Evolutionary conservation across 305 asterid species (phyloP).

Genomic region (Fraxinus platypoda): DNA sequence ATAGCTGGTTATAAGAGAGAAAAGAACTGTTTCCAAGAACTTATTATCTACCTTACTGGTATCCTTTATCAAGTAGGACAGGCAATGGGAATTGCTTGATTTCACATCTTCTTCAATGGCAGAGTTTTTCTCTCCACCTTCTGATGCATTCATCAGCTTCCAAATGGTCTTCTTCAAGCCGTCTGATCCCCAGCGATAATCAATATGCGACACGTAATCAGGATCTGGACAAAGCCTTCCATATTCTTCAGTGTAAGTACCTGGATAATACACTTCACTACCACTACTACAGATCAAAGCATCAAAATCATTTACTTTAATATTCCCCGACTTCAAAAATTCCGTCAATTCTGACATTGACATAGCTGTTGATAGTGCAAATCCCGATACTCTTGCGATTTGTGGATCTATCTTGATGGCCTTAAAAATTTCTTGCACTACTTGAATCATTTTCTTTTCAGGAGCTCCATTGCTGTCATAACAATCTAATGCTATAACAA

Average conservation of each 20-base stretch:
- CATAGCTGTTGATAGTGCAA: constrained; percentile 80
- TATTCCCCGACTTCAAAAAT: constrained; percentile 52
- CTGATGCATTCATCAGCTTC: constrained; percentile 63
- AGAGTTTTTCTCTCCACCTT: constrained; percentile 35
- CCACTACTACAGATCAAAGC: constrained; percentile 89
- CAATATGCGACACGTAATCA: constrained; percentile 72
- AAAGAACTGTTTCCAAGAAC: not conserved
- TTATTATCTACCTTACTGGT: constrained; percentile 42
- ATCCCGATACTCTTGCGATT: constrained; percentile 53
- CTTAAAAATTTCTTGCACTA: constrained; percentile 53
- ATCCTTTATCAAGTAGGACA: constrained; percentile 72
- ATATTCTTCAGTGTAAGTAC: constrained; percentile 45
- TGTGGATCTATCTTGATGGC: constrained; percentile 60
- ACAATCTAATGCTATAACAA: constrained; percentile 76
- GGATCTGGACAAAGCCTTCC: constrained; percentile 62
- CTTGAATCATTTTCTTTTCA: constrained; percentile 51
- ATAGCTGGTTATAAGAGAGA: not conserved
- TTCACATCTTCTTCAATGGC: constrained; percentile 54
- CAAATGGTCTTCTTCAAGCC: constrained; percentile 76
- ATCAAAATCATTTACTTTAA: constrained; percentile 66
- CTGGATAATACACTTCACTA: constrained; percentile 77
- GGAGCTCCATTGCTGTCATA: constrained; percentile 65
- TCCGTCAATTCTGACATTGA: constrained; percentile 52
- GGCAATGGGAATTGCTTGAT: constrained; percentile 71
- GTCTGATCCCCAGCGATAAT: constrained; percentile 84